Evolutionary conservation across 148 eudicot species (phyloP).

Genomic region (Rhododendron molle): DNA sequence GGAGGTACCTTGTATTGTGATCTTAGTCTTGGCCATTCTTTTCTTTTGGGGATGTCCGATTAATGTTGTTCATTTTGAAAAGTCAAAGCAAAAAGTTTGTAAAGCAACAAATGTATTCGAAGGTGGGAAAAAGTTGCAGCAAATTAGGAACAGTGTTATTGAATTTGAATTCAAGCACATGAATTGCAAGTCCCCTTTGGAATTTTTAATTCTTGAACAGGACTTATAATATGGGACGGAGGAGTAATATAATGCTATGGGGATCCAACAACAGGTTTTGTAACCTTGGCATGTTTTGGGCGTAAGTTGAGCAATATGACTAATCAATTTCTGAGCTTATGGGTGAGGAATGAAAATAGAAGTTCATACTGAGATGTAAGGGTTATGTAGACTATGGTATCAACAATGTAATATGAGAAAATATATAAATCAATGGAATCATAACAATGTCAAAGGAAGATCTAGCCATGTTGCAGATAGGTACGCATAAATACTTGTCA

Average conservation of each 20-base stretch:
- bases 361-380: not conserved
- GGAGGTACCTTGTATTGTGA: not conserved
- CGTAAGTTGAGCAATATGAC: not conserved
- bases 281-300: not conserved
- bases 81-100: not conserved
- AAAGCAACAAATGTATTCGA: not conserved
- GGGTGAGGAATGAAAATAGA: not conserved
- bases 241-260: not conserved
- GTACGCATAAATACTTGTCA: not conserved
- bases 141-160: not conserved
- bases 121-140: not conserved
- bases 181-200: not conserved
- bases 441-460: not conserved
- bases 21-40: not conserved
- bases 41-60: not conserved
- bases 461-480: not conserved
- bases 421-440: not conserved
- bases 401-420: not conserved
- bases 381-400: not conserved
- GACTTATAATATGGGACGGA: not conserved
- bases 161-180: not conserved
- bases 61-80: not conserved
- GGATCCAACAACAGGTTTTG: not conserved
- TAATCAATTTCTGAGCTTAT: not conserved
- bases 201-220: not conserved